Evolutionary conservation across 768 basidiomycete genomes (phyloP).

Genomic region (Cystobasidium ongulense): DNA sequence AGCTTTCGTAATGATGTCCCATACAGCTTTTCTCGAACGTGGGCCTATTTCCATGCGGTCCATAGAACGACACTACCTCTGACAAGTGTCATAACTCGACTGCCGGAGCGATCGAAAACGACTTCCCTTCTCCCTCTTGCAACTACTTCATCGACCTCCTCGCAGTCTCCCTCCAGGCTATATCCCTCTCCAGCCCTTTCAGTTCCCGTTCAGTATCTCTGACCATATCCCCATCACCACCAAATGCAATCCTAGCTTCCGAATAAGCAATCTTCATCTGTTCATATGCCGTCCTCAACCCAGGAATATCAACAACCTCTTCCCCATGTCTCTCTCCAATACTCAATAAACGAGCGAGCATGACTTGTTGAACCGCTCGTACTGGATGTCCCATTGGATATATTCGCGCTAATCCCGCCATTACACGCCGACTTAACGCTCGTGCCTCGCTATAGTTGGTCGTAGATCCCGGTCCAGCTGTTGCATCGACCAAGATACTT

Average conservation of each 20-base stretch:
- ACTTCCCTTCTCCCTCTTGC: not conserved
- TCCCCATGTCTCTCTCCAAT: not conserved
- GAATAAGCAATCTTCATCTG: not conserved
- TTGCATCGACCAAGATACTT: not conserved
- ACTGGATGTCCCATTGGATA: constrained; percentile 14
- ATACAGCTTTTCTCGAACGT: too few species aligned
- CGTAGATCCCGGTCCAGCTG: not conserved
- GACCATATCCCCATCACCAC: not conserved
- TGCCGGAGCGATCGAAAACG: too few species aligned
- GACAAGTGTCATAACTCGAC: too few species aligned
- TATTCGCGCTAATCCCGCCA: not conserved
- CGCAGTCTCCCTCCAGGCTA: not conserved
- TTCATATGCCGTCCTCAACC: not conserved
- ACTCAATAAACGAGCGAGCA: not conserved
- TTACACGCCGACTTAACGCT: not conserved
- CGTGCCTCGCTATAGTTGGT: constrained; percentile 3
- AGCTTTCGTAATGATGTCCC: too few species aligned
- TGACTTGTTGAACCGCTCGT: constrained; percentile 13
- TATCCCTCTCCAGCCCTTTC: not conserved
- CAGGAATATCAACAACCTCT: not conserved
- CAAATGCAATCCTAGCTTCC: constrained; percentile 19
- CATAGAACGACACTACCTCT: too few species aligned
- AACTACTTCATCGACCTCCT: not conserved
- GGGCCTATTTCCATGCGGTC: too few species aligned
- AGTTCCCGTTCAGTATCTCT: not conserved